phyloP scores from a whole-genome alignment of 2,329 filamentous ascomycete species.

The Pyricularia sp. region DNA sequence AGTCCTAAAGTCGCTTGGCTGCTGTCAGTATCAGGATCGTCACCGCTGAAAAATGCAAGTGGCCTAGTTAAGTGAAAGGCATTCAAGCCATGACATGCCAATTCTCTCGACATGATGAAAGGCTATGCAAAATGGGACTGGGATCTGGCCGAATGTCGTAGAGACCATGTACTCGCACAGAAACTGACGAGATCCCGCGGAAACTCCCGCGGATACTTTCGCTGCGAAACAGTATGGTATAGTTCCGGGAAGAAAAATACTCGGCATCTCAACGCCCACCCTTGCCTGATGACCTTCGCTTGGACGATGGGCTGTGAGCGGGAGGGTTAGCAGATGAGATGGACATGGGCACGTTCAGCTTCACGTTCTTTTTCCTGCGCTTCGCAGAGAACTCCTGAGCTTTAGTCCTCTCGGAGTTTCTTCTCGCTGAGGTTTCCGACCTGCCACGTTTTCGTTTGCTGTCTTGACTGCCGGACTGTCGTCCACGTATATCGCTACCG shows the following conservation, averaged over 20 bases:
- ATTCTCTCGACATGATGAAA: not conserved
- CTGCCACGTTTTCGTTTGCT: conserved; percentile 8
- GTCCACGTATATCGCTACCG: not conserved
- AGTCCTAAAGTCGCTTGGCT: not conserved
- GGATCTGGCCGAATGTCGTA: not conserved
- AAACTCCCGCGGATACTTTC: not conserved
- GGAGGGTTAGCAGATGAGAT: conserved; percentile 32
- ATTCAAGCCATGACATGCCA: not conserved
- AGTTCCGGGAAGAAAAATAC: not conserved
- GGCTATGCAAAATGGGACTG: not conserved
- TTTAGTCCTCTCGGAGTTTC: conserved; percentile 33
- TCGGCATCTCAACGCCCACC: not conserved
- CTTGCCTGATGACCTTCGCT: not conserved
- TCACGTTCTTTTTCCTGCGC: conserved; percentile 52
- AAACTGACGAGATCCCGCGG: not conserved
- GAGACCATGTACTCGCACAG: not conserved
- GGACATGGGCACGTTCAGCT: conserved; percentile 47
- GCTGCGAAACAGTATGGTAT: not conserved
- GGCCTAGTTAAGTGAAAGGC: not conserved
- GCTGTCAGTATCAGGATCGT: not conserved
- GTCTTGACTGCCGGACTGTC: not conserved
- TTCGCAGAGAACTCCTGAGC: conserved; percentile 40
- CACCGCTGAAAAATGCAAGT: not conserved
- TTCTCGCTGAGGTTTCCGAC: conserved; percentile 21
- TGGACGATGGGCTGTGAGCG: not conserved